These are phyloP conservation scores for Cenchrus purpureus DNA, from an alignment of 176 grass and related monocot species.

Conservation along the genomic window DNA sequence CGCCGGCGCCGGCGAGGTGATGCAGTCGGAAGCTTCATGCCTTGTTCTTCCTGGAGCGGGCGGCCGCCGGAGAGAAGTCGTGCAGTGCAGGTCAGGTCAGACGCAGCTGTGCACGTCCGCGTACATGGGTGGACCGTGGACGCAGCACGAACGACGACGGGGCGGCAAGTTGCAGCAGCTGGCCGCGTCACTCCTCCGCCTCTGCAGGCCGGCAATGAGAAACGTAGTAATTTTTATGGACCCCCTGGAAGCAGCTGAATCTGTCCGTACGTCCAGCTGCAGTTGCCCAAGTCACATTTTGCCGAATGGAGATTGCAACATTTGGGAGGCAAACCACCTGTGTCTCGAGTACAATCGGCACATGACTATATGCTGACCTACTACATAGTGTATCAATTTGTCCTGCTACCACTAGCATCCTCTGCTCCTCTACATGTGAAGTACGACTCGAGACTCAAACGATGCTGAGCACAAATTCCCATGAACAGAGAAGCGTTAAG, in stretches of 20 bases:
- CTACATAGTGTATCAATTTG: not conserved
- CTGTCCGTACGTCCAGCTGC: no score
- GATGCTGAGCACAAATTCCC: not conserved
- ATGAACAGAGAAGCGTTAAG: not conserved
- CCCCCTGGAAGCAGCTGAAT: no score
- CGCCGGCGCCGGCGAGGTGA: not conserved
- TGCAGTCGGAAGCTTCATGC: not conserved
- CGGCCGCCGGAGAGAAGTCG: not conserved
- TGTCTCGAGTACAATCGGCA: not conserved
- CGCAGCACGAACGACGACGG: no score
- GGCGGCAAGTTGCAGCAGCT: not conserved
- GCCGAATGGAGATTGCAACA: no score
- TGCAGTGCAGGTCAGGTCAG: constrained; percentile 21
- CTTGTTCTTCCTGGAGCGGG: not conserved
- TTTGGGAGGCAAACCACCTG: constrained; percentile 11
- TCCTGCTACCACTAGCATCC: no score
- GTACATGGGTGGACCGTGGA: not conserved
- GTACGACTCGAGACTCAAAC: no score
- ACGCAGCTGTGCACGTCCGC: not conserved
- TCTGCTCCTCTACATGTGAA: no score
- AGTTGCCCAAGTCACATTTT: no score
- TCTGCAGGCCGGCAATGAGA: not conserved
- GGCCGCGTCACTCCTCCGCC: no score
- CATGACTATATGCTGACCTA: constrained; percentile 17
- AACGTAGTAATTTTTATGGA: not conserved